Evolutionary conservation across 2,329 filamentous ascomycete species (phyloP).

Genomic region (Trichoderma pleuroti): DNA sequence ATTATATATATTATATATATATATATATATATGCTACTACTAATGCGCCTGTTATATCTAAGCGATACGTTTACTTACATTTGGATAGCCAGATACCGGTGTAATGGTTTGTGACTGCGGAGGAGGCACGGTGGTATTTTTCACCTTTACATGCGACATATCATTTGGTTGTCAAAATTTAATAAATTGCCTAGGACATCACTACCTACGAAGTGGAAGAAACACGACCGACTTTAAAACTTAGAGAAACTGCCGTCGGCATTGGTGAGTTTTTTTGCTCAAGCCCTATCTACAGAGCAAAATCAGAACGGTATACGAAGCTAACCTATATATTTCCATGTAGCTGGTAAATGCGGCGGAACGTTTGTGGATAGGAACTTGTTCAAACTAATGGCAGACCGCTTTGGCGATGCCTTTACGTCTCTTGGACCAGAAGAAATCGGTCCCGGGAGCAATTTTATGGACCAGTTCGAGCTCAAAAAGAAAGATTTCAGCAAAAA

Average conservation of each 20-base stretch:
- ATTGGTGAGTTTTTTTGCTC: background rate
- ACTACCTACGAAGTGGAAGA: background rate
- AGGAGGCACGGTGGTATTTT: background rate
- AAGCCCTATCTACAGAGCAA: background rate
- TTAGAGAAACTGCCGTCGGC: background rate
- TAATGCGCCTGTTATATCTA: background rate
- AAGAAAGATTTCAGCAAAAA: slow-evolving; percentile 23
- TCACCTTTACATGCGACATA: too few relatives aligned
- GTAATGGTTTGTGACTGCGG: background rate
- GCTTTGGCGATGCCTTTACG: background rate
- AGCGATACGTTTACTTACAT: background rate
- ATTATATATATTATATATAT: too few relatives aligned
- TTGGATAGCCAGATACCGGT: background rate
- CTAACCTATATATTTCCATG: background rate
- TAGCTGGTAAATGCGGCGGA: background rate
- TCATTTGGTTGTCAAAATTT: too few relatives aligned
- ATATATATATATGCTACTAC: too few relatives aligned
- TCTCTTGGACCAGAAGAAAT: slow-evolving; percentile 4
- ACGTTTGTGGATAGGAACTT: background rate
- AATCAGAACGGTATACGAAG: background rate
- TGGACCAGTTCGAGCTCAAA: slow-evolving; percentile 20
- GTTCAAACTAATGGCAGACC: background rate
- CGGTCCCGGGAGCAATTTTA: slow-evolving; percentile 21
- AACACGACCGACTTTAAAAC: background rate
- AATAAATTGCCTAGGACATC: background rate